phyloP scores from a whole-genome alignment of 2,329 filamentous ascomycete genomes.

The Aspergillus fructus region DNA sequence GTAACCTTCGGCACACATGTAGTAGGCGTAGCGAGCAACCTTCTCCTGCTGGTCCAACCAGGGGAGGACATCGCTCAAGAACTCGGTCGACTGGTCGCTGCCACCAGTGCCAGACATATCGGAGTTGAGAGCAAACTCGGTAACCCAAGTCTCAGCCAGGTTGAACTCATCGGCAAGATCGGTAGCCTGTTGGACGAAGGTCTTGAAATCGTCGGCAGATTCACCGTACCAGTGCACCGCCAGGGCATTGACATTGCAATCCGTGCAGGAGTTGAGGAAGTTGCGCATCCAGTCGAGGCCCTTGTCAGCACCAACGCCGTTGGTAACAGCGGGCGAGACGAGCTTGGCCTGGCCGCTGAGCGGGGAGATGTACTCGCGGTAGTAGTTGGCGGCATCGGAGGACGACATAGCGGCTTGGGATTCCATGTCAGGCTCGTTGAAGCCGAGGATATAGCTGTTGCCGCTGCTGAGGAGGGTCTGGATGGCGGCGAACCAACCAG shows the following conservation, averaged over 20 bases:
- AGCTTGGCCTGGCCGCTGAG: constrained; percentile 38
- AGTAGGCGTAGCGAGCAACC: constrained; percentile 47
- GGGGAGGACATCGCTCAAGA: constrained; percentile 38
- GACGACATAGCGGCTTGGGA: constrained; percentile 41
- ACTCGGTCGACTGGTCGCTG: constrained; percentile 27
- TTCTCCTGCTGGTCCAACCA: constrained; percentile 40
- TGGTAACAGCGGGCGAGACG: constrained; percentile 45
- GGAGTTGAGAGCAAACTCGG: constrained; percentile 43
- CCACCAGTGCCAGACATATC: constrained; percentile 25
- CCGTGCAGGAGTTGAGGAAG: constrained; percentile 40
- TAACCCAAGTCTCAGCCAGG: constrained; percentile 46
- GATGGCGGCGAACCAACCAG: constrained; percentile 35
- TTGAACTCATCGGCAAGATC: constrained; percentile 31
- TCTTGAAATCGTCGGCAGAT: constrained; percentile 36
- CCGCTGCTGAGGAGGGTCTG: constrained; percentile 35
- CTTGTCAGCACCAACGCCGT: constrained; percentile 29
- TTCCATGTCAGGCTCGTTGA: constrained; percentile 48
- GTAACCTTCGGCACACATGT: constrained; percentile 34
- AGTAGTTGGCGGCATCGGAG: constrained; percentile 35
- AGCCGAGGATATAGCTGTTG: constrained; percentile 40
- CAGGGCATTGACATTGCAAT: constrained; percentile 42
- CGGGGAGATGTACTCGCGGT: constrained; percentile 40
- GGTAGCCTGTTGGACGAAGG: constrained; percentile 37
- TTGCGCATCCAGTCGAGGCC: constrained; percentile 43
- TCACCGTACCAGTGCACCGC: constrained; percentile 48